A percentile compares a stretch with the other conserved stretches of the same genome.
These are phyloP conservation scores for Erythrophleum ivorense DNA, from an alignment of 331 rosid species.

Conservation along the genomic window DNA sequence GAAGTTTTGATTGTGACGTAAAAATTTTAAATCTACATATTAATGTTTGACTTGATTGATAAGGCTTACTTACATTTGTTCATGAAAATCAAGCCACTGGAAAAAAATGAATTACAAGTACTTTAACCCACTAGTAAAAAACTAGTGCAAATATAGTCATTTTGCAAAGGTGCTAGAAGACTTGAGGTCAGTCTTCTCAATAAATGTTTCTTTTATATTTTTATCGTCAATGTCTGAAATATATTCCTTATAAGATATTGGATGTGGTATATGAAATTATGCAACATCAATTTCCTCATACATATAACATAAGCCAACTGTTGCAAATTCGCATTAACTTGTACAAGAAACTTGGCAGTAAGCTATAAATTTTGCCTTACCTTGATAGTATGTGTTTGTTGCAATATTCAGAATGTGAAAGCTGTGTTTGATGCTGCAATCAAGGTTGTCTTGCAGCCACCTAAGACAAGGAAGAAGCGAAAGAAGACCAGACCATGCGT, in stretches of 20 bases:
- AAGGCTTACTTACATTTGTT: too few relatives aligned
- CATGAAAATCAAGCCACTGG: too few relatives aligned
- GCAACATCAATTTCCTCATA: neutral
- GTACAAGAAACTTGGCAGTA: neutral
- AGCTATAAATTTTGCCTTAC: neutral
- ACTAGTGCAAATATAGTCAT: too few relatives aligned
- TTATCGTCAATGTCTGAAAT: neutral
- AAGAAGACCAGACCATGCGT: constrained; percentile 68
- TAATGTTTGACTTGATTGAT: too few relatives aligned
- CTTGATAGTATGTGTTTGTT: constrained; percentile 32
- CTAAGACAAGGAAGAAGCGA: constrained; percentile 76
- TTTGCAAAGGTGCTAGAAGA: too few relatives aligned
- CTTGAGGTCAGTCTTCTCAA: too few relatives aligned
- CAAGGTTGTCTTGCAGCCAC: constrained; percentile 93
- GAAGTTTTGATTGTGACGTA: too few relatives aligned
- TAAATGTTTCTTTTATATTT: neutral
- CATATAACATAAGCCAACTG: too few relatives aligned
- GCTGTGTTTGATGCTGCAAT: constrained; percentile 97
- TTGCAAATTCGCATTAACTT: neutral
- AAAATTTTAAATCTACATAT: too few relatives aligned
- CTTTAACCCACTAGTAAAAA: too few relatives aligned
- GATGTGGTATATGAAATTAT: neutral
- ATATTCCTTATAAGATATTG: too few relatives aligned
- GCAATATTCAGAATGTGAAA: constrained; percentile 77
- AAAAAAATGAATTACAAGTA: too few relatives aligned